These are phyloP conservation scores for Wickerhamiella bombiphila DNA, from an alignment of 805 yeast species.

Conservation along the genomic window DNA sequence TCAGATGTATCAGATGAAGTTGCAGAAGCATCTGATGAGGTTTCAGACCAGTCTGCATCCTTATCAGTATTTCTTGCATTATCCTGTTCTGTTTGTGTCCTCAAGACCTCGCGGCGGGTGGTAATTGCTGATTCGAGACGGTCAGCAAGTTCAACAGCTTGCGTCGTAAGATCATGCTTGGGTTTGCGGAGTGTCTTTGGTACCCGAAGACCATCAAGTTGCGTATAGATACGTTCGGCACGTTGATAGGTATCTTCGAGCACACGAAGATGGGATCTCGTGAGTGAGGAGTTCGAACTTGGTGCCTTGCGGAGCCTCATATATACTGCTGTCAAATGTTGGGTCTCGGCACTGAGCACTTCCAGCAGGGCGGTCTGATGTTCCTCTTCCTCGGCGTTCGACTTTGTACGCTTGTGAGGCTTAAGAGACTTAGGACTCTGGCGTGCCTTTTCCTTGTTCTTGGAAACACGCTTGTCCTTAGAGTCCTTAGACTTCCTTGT, in stretches of 20 bases:
- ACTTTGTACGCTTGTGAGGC: not conserved
- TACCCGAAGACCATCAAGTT: slow-evolving; percentile 10
- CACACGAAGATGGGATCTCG: not conserved
- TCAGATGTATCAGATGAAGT: not conserved
- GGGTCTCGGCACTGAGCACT: not conserved
- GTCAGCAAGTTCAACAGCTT: slow-evolving; percentile 13
- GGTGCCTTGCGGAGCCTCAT: not conserved
- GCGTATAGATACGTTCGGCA: slow-evolving; percentile 10
- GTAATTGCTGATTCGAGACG: slow-evolving; percentile 6
- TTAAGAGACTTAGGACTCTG: not conserved
- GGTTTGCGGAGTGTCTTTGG: slow-evolving; percentile 8
- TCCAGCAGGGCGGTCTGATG: slow-evolving; percentile 1
- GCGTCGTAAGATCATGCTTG: slow-evolving; percentile 12
- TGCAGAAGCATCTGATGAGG: not conserved
- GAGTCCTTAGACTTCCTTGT: not conserved
- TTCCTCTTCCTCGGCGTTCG: not conserved
- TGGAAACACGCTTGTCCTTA: not conserved
- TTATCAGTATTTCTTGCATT: too few relatives aligned
- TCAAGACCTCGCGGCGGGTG: not conserved
- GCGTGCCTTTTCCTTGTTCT: not conserved
- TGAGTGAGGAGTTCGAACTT: not conserved
- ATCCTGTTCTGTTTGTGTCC: too few relatives aligned
- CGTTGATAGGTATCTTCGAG: slow-evolving; percentile 1
- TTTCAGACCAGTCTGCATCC: too few relatives aligned
- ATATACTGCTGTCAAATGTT: not conserved